Percentiles rank a stretch among this genome's conserved stretches.
Evolutionary conservation across 345 rosid species (phyloP).

Genomic region (Linum usitatissimum): DNA sequence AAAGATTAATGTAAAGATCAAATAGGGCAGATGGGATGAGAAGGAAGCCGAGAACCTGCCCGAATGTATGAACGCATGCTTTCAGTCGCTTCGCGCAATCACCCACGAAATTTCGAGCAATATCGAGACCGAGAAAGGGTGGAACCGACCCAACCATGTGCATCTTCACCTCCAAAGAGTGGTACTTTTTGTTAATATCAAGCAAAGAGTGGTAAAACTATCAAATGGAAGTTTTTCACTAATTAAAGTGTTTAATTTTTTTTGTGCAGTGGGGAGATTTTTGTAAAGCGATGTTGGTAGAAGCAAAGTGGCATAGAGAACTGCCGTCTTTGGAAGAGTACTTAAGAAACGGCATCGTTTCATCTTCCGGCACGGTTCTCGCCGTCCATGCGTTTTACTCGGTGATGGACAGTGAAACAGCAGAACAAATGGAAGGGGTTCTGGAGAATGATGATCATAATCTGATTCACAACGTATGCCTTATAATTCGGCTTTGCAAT

Average conservation of each 20-base stretch:
- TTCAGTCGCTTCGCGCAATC: conserved; percentile 23
- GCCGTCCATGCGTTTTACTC: conserved; percentile 22
- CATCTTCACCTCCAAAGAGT: conserved; percentile 24
- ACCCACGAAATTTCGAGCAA: conserved; percentile 30
- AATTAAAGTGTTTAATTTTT: background rate
- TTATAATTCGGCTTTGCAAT: conserved; percentile 40
- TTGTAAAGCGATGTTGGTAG: conserved; percentile 34
- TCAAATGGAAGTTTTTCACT: background rate
- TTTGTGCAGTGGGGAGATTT: conserved; percentile 40
- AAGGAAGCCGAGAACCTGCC: conserved; percentile 22
- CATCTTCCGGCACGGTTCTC: conserved; percentile 32
- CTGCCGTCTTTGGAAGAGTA: conserved; percentile 35
- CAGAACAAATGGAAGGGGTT: conserved; percentile 6
- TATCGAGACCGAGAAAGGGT: conserved; percentile 20
- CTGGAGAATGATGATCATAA: conserved; percentile 17
- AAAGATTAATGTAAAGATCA: background rate
- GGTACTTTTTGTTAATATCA: too few relatives aligned
- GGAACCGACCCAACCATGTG: conserved; percentile 6
- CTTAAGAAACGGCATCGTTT: conserved; percentile 31
- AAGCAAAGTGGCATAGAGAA: conserved; percentile 37
- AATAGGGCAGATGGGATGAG: conserved; percentile 28
- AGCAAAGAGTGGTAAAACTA: conserved; percentile 29
- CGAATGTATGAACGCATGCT: conserved; percentile 36
- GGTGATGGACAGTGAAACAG: background rate
- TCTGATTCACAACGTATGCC: conserved; percentile 22